A percentile compares a stretch with the other conserved stretches of the same genome.
phyloP scores from a whole-genome alignment of 1,284 basidiomycete genomes.

The Irpex sp. region DNA sequence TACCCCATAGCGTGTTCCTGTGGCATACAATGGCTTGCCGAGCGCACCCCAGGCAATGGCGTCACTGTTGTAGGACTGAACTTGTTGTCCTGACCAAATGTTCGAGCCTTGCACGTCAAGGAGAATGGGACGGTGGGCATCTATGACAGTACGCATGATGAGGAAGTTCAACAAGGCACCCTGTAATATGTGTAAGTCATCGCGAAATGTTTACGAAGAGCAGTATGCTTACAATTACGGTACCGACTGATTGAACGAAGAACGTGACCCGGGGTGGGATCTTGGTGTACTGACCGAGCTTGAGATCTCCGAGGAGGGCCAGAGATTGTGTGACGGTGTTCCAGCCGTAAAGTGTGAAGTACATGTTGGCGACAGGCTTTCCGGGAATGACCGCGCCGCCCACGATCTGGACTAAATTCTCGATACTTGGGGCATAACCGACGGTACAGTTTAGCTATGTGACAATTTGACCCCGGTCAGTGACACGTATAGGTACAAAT shows the following conservation, averaged over 20 bases:
- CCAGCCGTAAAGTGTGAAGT: conserved; percentile 37
- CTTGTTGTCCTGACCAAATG: conserved; percentile 48
- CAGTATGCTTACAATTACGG: conserved; percentile 46
- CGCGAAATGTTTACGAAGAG: conserved; percentile 7
- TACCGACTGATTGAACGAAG: conserved; percentile 44
- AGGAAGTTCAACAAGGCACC: conserved; percentile 27
- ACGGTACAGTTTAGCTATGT: conserved; percentile 8
- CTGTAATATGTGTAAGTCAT: not conserved
- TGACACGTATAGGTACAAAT: no score
- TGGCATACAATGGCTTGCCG: conserved; percentile 31
- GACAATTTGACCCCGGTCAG: not conserved
- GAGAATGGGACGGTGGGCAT: conserved; percentile 22
- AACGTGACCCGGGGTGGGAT: conserved; percentile 46
- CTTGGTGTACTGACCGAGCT: conserved; percentile 52
- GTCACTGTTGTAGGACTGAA: conserved; percentile 38
- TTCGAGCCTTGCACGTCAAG: conserved; percentile 37
- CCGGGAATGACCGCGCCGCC: conserved; percentile 36
- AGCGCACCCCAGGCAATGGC: conserved; percentile 59
- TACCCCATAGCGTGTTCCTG: conserved; percentile 24
- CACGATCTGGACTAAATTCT: conserved; percentile 31
- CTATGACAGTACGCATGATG: conserved; percentile 26
- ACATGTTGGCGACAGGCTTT: conserved; percentile 41
- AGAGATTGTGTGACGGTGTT: conserved; percentile 26
- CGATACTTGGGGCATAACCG: conserved; percentile 15
- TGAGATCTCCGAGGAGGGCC: conserved; percentile 38